Evolutionary conservation across 305 asterid genomes (phyloP).

Genomic region (Caryopteris hybrid): DNA sequence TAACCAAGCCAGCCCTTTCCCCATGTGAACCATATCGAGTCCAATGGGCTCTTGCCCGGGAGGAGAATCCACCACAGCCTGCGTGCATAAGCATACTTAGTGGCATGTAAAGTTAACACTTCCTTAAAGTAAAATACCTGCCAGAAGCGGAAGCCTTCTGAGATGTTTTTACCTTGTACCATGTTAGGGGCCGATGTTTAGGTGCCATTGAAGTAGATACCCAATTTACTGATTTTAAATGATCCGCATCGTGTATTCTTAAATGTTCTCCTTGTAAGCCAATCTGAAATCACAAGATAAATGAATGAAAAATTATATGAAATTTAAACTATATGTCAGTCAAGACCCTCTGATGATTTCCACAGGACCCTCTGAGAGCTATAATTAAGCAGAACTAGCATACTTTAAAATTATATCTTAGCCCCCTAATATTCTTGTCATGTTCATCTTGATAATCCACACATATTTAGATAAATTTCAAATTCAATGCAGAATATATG

Average conservation of each 20-base stretch:
- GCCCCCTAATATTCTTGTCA: no score
- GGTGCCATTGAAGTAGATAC: constrained; percentile 60
- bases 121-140: background rate
- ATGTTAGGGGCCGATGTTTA: constrained; percentile 71
- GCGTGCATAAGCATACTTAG: constrained; percentile 12
- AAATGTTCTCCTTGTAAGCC: constrained; percentile 72
- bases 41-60: constrained; percentile 81
- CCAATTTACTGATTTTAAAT: constrained; percentile 54
- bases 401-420: no score
- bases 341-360: no score
- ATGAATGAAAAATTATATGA: constrained; percentile 11
- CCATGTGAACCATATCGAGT: constrained; percentile 88
- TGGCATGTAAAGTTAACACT: background rate
- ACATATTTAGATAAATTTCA: background rate
- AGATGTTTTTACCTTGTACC: constrained; percentile 77
- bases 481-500: background rate
- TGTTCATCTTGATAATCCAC: no score
- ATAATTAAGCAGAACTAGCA: no score
- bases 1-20: constrained; percentile 92
- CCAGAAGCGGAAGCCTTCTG: background rate
- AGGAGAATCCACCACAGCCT: constrained; percentile 77
- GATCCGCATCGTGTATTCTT: constrained; percentile 44
- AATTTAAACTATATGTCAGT: background rate
- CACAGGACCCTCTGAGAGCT: no score
- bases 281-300: constrained; percentile 39